A percentile compares a stretch with the other conserved stretches of the same genome.
Conservation (phyloP, 345 rosid species). For the Brassica napus region Da-Ae NC_063445.1:5955501-5956000, state of each 20-base stretch:
- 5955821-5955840: constrained; percentile 50
- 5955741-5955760: not conserved
- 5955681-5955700: constrained; percentile 59
- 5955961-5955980: constrained; percentile 44
- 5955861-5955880: constrained; percentile 65
- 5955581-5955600: constrained; percentile 60
- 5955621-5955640: constrained; percentile 67
- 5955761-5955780: constrained; percentile 45
- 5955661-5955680: constrained; percentile 62
- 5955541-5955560: not conserved
- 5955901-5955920: constrained; percentile 38
- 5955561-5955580: constrained; percentile 73
- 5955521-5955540: not conserved
- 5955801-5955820: constrained; percentile 65
- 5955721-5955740: not conserved
- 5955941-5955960: constrained; percentile 18
- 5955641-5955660: constrained; percentile 75
- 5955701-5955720: not conserved
- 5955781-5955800: constrained; percentile 76
- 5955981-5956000: not conserved
- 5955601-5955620: constrained; percentile 80
- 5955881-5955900: constrained; percentile 57
- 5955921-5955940: constrained; percentile 42
- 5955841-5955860: constrained; percentile 64
- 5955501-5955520: not conserved